Conservation (phyloP, 2,329 filamentous ascomycete species). For the Penicillium occitanis region DNA sequence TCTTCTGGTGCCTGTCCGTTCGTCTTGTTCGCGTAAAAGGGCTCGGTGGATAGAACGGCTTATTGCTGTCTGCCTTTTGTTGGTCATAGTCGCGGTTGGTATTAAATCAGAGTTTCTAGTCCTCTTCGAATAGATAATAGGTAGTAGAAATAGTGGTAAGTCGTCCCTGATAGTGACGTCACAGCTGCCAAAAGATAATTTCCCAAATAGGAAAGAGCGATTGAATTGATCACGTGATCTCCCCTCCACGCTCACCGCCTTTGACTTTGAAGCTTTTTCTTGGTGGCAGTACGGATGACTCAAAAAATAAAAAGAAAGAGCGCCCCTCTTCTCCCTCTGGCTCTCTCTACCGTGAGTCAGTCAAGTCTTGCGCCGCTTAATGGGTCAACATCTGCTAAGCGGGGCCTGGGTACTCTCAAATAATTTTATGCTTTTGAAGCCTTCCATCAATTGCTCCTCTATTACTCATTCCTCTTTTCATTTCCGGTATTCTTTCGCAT, state of each 20-base stretch:
- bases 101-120: neutral
- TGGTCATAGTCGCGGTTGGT: neutral
- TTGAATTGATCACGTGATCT: conserved; percentile 5
- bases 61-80: conserved; percentile 9
- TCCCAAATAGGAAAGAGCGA: conserved; percentile 15
- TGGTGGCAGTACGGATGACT: conserved; percentile 16
- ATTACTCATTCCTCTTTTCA: conserved; percentile 7
- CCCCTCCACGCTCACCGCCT: conserved; percentile 11
- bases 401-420: conserved; percentile 41
- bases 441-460: conserved; percentile 24
- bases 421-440: conserved; percentile 28
- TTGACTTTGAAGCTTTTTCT: neutral
- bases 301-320: conserved; percentile 11
- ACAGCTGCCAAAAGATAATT: conserved; percentile 17
- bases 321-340: conserved; percentile 4
- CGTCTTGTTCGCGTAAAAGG: conserved; percentile 31
- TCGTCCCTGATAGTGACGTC: conserved; percentile 20
- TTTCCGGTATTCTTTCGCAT: neutral
- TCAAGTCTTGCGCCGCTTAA: conserved; percentile 26
- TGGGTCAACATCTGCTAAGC: conserved; percentile 42
- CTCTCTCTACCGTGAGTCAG: conserved; percentile 18
- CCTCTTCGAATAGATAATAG: neutral
- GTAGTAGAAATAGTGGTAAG: neutral
- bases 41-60: conserved; percentile 34
- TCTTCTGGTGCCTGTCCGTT: conserved; percentile 24